phyloP scores from a whole-genome alignment of 192 early-diverging fungal species.

The Backusella luteola region DNA sequence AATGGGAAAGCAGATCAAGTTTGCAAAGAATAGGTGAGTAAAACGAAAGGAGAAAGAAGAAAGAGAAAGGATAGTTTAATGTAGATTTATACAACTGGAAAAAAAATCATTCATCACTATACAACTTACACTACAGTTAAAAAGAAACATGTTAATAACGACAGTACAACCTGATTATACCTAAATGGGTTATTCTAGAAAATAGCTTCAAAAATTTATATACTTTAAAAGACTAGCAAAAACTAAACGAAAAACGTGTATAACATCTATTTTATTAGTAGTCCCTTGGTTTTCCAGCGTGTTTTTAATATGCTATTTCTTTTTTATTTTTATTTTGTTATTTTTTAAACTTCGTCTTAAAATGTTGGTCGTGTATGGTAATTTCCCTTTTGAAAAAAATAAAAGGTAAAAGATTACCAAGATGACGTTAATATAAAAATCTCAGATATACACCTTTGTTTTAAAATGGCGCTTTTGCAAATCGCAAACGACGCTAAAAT shows the following conservation, averaged over 20 bases:
- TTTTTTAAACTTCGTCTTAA: neutral
- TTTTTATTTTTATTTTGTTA: neutral
- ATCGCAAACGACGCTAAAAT: neutral
- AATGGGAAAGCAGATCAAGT: neutral
- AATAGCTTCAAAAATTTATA: neutral
- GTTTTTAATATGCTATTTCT: neutral
- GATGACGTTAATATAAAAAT: neutral
- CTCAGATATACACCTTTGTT: neutral
- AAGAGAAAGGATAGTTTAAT: neutral
- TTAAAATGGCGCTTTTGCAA: neutral
- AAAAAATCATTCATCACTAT: neutral
- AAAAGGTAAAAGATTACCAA: neutral
- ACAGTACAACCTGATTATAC: neutral
- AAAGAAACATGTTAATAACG: slow-evolving; percentile 4
- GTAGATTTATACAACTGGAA: neutral
- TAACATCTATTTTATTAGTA: slow-evolving; percentile 3
- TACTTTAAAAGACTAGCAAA: neutral
- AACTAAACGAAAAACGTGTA: neutral
- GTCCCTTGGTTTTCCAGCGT: neutral
- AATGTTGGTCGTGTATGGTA: neutral
- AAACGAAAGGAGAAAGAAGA: neutral
- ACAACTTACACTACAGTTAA: neutral
- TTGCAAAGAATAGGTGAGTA: neutral
- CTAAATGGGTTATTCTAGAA: slow-evolving; percentile 4
- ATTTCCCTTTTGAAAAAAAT: neutral